A percentile compares a stretch with the other conserved stretches of the same genome.
Evolutionary conservation across 2,329 filamentous ascomycete genomes (phyloP).

Genomic region (Ophiobolus disseminans): DNA sequence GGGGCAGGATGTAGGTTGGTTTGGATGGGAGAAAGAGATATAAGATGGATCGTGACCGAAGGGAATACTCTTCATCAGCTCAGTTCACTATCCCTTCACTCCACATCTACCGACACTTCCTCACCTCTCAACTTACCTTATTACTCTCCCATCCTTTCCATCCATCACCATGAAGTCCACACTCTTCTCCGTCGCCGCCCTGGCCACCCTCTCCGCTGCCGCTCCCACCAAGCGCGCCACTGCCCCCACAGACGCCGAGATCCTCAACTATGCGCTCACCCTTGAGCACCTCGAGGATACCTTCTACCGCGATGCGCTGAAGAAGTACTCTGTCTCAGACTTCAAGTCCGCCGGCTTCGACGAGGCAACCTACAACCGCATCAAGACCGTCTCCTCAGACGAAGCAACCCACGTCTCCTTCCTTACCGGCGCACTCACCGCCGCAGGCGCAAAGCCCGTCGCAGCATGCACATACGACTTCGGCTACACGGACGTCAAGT

Average conservation of each 20-base stretch:
- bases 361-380: slow-evolving; percentile 62
- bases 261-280: slow-evolving; percentile 55
- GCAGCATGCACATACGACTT: slow-evolving; percentile 65
- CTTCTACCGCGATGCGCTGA: slow-evolving; percentile 68
- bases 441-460: slow-evolving; percentile 60
- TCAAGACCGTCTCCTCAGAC: slow-evolving; percentile 64
- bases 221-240: slow-evolving; percentile 36
- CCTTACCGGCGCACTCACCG: slow-evolving; percentile 55
- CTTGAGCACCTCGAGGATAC: slow-evolving; percentile 62
- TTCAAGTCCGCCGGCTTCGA: slow-evolving; percentile 43
- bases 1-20: not conserved
- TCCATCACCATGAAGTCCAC: slow-evolving; percentile 19
- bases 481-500: slow-evolving; percentile 54
- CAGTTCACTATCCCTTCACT: no score
- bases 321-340: slow-evolving; percentile 57
- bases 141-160: not conserved
- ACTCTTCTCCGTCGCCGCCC: slow-evolving; percentile 13
- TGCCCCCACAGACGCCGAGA: slow-evolving; percentile 31
- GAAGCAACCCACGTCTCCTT: slow-evolving; percentile 66
- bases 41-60: not conserved
- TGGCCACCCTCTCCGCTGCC: slow-evolving; percentile 19
- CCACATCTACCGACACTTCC: no score
- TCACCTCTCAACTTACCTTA: not conserved
- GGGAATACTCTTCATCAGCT: no score
- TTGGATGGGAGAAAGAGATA: not conserved